Evolutionary conservation across 306 rosid genomes (phyloP).

Genomic region (Gastrolobium bilobum): DNA sequence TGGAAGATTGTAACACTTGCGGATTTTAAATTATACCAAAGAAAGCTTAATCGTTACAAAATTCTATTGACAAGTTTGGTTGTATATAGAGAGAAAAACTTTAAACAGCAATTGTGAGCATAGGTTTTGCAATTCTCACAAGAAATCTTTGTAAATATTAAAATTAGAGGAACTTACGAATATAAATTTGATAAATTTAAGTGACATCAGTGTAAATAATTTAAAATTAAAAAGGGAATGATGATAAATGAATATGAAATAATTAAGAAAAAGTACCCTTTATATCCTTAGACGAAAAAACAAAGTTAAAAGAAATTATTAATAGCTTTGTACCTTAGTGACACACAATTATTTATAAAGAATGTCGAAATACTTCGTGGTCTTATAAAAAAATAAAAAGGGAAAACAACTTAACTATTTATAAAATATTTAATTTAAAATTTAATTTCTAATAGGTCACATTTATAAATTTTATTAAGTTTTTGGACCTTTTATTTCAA

Average conservation of each 20-base stretch:
- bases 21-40: no score
- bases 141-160: neutral
- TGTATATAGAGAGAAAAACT: no score
- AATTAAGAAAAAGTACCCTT: no score
- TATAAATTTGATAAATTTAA: neutral
- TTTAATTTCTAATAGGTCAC: neutral
- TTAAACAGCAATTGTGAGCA: neutral
- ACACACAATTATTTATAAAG: no score
- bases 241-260: neutral
- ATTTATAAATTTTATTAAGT: neutral
- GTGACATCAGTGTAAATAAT: neutral
- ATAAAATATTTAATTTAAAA: neutral
- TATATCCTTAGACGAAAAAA: no score
- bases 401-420: neutral
- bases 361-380: neutral
- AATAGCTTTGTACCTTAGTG: neutral
- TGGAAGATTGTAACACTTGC: no score
- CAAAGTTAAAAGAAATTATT: no score
- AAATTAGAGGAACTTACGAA: no score
- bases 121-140: neutral
- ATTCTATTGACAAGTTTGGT: neutral
- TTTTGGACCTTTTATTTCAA: constrained; percentile 11
- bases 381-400: neutral
- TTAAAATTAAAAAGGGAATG: neutral
- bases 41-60: no score